Percentiles rank a stretch among this genome's conserved stretches.
These are phyloP conservation scores for Xylaria sp. DNA, from an alignment of 2,329 filamentous ascomycete species.

Conservation along the genomic window DNA sequence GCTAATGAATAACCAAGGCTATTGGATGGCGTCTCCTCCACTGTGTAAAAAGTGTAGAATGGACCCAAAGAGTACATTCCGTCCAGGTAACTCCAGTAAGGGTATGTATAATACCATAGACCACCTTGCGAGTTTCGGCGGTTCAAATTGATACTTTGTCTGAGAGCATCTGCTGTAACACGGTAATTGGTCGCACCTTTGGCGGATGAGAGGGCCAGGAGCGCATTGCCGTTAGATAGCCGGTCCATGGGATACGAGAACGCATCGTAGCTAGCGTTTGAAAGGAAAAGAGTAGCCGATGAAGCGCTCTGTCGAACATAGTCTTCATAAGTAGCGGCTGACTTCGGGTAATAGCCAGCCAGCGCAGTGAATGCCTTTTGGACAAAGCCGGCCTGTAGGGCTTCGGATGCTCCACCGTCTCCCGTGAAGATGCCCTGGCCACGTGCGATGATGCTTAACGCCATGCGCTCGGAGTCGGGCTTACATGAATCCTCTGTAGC, in stretches of 20 bases:
- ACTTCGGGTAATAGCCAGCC: constrained; percentile 41
- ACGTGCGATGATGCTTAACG: constrained; percentile 50
- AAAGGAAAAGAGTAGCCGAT: constrained; percentile 45
- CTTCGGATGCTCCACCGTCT: constrained; percentile 45
- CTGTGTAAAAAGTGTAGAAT: constrained; percentile 51
- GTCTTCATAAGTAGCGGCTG: constrained; percentile 21
- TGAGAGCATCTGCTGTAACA: constrained; percentile 42
- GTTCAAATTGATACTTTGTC: constrained; percentile 48
- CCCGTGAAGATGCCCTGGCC: constrained; percentile 50
- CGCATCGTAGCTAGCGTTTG: constrained; percentile 46
- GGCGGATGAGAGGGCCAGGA: constrained; percentile 39
- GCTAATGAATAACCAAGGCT: constrained; percentile 25
- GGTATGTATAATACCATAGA: constrained; percentile 57
- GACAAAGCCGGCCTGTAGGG: constrained; percentile 50
- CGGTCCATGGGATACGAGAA: constrained; percentile 49
- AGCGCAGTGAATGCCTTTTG: constrained; percentile 49
- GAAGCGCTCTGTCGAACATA: constrained; percentile 46
- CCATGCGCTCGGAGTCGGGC: constrained; percentile 47
- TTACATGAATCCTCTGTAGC: constrained; percentile 11
- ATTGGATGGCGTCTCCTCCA: constrained; percentile 35
- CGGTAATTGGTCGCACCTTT: constrained; percentile 26
- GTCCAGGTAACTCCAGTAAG: constrained; percentile 64
- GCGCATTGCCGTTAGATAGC: constrained; percentile 48
- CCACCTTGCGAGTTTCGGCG: constrained; percentile 51
- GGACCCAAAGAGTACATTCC: constrained; percentile 63